Percentiles rank a stretch among this genome's conserved stretches.
Evolutionary conservation across 1,284 basidiomycete genomes (phyloP).

Genomic region (Cryptococcus amylolentus): DNA sequence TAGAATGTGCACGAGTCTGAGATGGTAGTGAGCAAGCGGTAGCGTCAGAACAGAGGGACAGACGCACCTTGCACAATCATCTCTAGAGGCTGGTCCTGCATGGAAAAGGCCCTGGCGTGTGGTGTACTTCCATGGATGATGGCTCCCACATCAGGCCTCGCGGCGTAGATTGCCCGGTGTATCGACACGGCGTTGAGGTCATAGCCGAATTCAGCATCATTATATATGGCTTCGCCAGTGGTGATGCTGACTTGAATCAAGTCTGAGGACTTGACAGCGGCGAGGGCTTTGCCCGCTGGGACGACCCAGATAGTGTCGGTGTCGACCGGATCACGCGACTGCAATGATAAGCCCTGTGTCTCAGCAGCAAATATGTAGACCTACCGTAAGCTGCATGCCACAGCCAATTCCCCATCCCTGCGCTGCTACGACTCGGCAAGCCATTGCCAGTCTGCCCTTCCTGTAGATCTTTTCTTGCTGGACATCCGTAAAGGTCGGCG

Average conservation of each 20-base stretch:
- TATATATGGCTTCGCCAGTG: constrained; percentile 6
- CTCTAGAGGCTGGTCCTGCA: constrained; percentile 14
- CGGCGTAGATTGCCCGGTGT: constrained; percentile 25
- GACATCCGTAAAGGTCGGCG: constrained; percentile 22
- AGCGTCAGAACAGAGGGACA: too few relatives aligned
- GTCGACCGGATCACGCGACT: constrained; percentile 20
- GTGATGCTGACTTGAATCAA: constrained; percentile 16
- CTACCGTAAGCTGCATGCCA: constrained; percentile 18
- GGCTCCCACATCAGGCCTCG: constrained; percentile 22
- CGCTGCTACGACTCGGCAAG: constrained; percentile 22
- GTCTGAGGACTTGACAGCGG: constrained; percentile 15
- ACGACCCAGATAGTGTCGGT: constrained; percentile 18
- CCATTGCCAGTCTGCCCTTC: constrained; percentile 24
- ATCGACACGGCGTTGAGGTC: constrained; percentile 18
- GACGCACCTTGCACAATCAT: constrained; percentile 21
- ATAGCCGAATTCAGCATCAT: constrained; percentile 9
- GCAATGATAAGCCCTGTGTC: neutral
- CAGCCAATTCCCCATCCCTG: constrained; percentile 30
- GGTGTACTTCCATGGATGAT: constrained; percentile 24
- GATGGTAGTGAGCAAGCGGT: constrained; percentile 1
- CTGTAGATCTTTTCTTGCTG: constrained; percentile 15
- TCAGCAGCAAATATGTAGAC: neutral
- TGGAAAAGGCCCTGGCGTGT: constrained; percentile 20
- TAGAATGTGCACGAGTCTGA: constrained; percentile 28
- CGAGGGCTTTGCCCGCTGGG: constrained; percentile 20